These are phyloP conservation scores for Byssothecium circinans DNA, from an alignment of 2,329 filamentous ascomycete genomes.

Conservation along the genomic window DNA sequence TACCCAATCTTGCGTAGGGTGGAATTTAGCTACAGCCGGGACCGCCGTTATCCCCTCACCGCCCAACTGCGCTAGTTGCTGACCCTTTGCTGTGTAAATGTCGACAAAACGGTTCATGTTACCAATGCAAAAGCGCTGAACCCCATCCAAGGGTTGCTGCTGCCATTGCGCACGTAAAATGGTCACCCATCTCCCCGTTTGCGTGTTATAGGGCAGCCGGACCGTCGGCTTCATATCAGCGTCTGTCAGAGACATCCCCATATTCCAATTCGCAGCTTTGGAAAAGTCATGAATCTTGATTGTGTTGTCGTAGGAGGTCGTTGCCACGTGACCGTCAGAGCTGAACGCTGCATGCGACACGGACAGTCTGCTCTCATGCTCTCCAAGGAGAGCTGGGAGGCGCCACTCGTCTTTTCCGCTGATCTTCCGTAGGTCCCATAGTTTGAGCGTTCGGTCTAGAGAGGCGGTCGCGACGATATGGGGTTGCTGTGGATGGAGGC, in stretches of 20 bases:
- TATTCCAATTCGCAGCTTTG: conserved; percentile 51
- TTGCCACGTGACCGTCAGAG: conserved; percentile 79
- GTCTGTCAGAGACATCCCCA: conserved; percentile 60
- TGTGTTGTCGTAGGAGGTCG: conserved; percentile 91
- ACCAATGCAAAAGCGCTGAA: conserved; percentile 87
- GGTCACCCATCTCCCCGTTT: conserved; percentile 92
- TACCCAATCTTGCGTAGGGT: conserved; percentile 86
- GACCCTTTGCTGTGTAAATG: conserved; percentile 77
- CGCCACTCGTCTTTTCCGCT: conserved; percentile 62
- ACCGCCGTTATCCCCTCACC: conserved; percentile 93
- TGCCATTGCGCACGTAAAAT: conserved; percentile 92
- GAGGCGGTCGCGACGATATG: conserved; percentile 88
- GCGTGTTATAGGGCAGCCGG: conserved; percentile 83
- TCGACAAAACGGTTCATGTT: conserved; percentile 99
- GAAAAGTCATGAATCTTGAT: conserved; percentile 87
- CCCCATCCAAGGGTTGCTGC: conserved; percentile 70
- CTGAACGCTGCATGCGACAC: conserved; percentile 95
- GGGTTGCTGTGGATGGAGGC: conserved; percentile 74
- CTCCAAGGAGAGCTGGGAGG: conserved; percentile 71
- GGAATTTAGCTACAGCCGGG: conserved; percentile 88
- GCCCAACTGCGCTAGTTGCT: conserved; percentile 84
- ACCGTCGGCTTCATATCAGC: conserved; percentile 69
- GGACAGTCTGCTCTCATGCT: conserved; percentile 79
- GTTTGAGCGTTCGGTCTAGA: conserved; percentile 81
- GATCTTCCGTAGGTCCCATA: conserved; percentile 90